Base-by-base conservation (phyloP, 2,329 filamentous ascomycete species). In the Gaeumannomyces sp. region DNA sequence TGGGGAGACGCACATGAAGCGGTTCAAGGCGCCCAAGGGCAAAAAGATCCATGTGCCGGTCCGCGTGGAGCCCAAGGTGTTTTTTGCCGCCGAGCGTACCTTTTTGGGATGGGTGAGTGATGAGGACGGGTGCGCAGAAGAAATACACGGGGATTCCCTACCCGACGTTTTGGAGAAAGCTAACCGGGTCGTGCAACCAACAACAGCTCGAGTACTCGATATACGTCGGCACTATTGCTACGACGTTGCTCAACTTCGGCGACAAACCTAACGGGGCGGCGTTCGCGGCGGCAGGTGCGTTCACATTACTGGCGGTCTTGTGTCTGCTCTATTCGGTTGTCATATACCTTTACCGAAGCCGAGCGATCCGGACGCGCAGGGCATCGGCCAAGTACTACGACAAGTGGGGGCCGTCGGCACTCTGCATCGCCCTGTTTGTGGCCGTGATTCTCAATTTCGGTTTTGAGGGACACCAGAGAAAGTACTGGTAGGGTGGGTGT, bases 11-110 rank as follows among this genome's bases (percentile, higher is more conserved):
- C 81, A 83, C 68, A 80, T 76, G 35, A 85, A 82, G 75, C 82
- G 78, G 70, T 86, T 93, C 79, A 89, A 87, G 74, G 90, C 91
- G 11, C 91, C 91, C 16, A 88, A 86, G 75, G 91, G 91, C 64
- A 94, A 93, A 85, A 91, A 91, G 76, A 98, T 99, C 66, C 94
- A 98, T 72, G 95, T 99, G 29, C 94, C 94, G 19, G 89, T 98
- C 64, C 88, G 95, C 61, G 93, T 99, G 45, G 95, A 99, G 77
- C 95, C 95, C 45, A 99, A 99, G 79, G 95, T 99, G 62, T 97
- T 93, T 76, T 97, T 99, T 74, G 95, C 95, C 28, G 93, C 93
- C 0, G 95, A 99, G 77, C 87, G 95, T 69, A 99, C 95, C 0
- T 99, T 97, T 78, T 84, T 99, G 65, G 91, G 92, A 68, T 99